Evolutionary conservation across 2,329 filamentous ascomycete species (phyloP).

Genomic region (Intubia oerlemansii): DNA sequence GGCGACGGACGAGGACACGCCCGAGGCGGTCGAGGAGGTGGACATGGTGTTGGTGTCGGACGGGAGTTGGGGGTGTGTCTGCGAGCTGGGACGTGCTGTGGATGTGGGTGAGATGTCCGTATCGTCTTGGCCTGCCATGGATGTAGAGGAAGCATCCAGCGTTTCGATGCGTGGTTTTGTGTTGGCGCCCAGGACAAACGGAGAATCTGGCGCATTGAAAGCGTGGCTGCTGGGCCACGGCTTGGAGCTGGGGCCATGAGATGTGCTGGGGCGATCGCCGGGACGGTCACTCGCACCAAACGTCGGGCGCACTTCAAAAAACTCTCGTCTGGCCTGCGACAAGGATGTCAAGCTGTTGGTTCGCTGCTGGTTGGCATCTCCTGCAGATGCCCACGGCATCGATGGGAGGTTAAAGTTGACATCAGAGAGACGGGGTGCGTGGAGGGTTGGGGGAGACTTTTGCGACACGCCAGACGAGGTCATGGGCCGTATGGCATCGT

Average conservation of each 20-base stretch:
- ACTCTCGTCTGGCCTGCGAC: no score
- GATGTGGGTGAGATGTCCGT: no score
- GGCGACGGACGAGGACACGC: background rate
- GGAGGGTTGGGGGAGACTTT: no score
- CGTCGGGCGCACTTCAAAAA: no score
- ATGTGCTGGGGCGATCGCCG: conserved; percentile 11
- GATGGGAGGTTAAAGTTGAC: conserved; percentile 20
- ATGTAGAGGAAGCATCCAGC: background rate
- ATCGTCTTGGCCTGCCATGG: no score
- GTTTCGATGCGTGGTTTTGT: background rate
- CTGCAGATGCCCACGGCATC: no score
- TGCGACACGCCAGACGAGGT: no score
- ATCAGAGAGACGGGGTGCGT: conserved; percentile 17
- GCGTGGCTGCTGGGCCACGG: conserved; percentile 20
- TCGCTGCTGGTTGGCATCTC: no score
- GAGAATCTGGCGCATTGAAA: conserved; percentile 21
- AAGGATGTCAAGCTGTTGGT: no score
- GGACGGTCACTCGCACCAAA: conserved; percentile 1
- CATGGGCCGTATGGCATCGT: conserved; percentile 12
- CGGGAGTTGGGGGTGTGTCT: conserved; percentile 1
- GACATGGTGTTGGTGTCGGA: conserved; percentile 3
- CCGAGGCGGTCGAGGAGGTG: conserved; percentile 5
- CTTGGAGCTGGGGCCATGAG: conserved; percentile 15
- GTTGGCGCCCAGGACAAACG: conserved; percentile 13
- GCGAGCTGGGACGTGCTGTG: conserved; percentile 8